Evolutionary conservation across 495 filamentous ascomycete species (phyloP).

Genomic region (Penicillium salamii): DNA sequence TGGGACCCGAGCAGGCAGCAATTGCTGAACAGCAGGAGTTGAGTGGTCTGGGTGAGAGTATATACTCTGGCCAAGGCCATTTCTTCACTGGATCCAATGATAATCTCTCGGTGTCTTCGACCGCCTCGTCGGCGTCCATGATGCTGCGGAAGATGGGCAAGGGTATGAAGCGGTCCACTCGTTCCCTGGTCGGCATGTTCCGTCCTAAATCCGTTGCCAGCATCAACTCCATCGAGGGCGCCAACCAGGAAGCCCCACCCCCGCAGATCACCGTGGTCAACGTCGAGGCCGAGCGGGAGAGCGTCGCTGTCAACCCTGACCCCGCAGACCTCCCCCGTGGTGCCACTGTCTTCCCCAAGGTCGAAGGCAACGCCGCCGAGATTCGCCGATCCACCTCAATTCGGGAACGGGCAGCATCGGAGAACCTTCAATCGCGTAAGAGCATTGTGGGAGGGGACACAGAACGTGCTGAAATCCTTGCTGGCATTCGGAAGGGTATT

Average conservation of each 20-base stretch:
- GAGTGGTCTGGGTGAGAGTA: conserved; percentile 84
- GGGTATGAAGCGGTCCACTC: conserved; percentile 87
- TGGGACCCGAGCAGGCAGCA: conserved; percentile 82
- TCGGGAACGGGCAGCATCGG: conserved; percentile 56
- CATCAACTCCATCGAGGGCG: conserved; percentile 62
- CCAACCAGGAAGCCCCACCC: conserved; percentile 53
- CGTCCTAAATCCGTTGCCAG: conserved; percentile 89
- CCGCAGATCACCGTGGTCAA: conserved; percentile 91
- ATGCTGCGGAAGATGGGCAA: conserved; percentile 99
- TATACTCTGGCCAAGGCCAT: conserved; percentile 84
- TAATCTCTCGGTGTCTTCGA: conserved; percentile 95
- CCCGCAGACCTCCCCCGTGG: conserved; percentile 65
- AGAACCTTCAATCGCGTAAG: conserved; percentile 61
- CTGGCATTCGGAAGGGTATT: conserved; percentile 89
- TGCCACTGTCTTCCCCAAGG: conserved; percentile 80
- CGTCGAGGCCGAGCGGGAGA: conserved; percentile 87
- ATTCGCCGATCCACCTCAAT: conserved; percentile 26
- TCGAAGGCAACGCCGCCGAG: conserved; percentile 56
- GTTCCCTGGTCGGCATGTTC: conserved; percentile 92
- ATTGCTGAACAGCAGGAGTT: conserved; percentile 91
- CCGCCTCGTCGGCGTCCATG: conserved; percentile 94
- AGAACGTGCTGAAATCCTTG: conserved; percentile 87
- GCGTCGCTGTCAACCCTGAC: conserved; percentile 74
- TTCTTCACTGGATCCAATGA: conserved; percentile 92
- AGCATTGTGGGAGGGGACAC: conserved; percentile 89